Conservation (phyloP, 805 yeast species). For the Starmerella vaccinii region DNA sequence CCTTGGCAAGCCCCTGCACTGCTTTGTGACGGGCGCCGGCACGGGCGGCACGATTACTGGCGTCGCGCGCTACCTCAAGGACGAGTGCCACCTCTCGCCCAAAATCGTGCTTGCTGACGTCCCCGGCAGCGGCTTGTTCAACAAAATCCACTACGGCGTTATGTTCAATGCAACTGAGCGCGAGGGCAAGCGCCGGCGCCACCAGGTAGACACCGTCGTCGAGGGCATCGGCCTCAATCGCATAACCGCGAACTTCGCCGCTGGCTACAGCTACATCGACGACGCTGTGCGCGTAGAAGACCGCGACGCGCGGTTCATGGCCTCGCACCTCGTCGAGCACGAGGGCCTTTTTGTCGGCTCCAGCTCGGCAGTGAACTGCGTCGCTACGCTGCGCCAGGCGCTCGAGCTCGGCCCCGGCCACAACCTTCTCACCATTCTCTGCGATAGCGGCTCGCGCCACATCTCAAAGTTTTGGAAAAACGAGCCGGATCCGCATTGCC, state of each 20-base stretch:
- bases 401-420: conserved; percentile 46
- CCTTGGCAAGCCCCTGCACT: conserved; percentile 56
- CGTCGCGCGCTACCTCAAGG: conserved; percentile 61
- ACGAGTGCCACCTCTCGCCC: conserved; percentile 35
- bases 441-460: conserved; percentile 89
- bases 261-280: conserved; percentile 62
- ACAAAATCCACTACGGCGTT: conserved; percentile 78
- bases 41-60: conserved; percentile 98
- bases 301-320: conserved; percentile 77
- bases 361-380: conserved; percentile 88
- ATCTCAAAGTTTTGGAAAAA: conserved; percentile 70
- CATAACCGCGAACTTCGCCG: conserved; percentile 66
- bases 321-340: conserved; percentile 61
- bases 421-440: conserved; percentile 70
- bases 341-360: conserved; percentile 92
- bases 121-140: conserved; percentile 85
- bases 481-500: conserved; percentile 31
- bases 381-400: conserved; percentile 66
- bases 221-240: conserved; percentile 93
- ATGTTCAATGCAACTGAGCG: conserved; percentile 84
- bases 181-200: conserved; percentile 89
- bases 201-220: conserved; percentile 88
- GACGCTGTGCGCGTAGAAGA: conserved; percentile 74
- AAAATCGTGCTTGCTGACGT: conserved; percentile 78
- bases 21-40: conserved; percentile 84